A percentile compares a stretch with the other conserved stretches of the same genome.
Evolutionary conservation across 768 basidiomycete genomes (phyloP).

Genomic region (Trametes gibbosa): DNA sequence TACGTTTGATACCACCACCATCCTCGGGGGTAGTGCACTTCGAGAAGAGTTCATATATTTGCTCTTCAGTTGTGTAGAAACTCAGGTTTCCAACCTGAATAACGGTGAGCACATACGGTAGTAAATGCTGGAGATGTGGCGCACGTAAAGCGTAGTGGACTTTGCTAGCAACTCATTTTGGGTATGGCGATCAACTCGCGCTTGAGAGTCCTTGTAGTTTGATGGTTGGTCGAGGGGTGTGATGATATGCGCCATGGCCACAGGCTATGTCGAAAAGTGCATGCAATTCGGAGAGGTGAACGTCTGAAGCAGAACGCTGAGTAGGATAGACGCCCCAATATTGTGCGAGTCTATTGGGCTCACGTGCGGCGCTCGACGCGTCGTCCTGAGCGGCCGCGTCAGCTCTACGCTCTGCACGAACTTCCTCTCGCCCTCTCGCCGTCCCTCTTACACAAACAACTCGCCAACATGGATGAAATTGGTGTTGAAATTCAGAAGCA

Average conservation of each 20-base stretch:
- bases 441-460: conserved; percentile 3
- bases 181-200: conserved; percentile 70
- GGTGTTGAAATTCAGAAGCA: conserved; percentile 82
- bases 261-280: neutral
- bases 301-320: conserved; percentile 11
- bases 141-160: conserved; percentile 88
- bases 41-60: conserved; percentile 90
- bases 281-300: conserved; percentile 11
- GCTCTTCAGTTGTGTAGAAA: conserved; percentile 94
- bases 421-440: neutral
- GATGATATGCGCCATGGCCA: conserved; percentile 80
- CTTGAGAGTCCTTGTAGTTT: conserved; percentile 94
- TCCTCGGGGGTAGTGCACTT: conserved; percentile 88
- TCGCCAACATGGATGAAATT: conserved; percentile 76
- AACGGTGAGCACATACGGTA: conserved; percentile 17
- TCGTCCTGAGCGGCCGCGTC: conserved; percentile 38
- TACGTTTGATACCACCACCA: conserved; percentile 87
- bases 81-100: conserved; percentile 84
- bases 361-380: conserved; percentile 20
- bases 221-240: conserved; percentile 87
- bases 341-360: neutral
- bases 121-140: conserved; percentile 32
- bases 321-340: neutral
- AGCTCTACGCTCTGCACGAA: conserved; percentile 22
- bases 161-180: conserved; percentile 80